Evolutionary conservation across 192 early-diverging fungal genomes (phyloP).

Genomic region (Coemansia sp.): DNA sequence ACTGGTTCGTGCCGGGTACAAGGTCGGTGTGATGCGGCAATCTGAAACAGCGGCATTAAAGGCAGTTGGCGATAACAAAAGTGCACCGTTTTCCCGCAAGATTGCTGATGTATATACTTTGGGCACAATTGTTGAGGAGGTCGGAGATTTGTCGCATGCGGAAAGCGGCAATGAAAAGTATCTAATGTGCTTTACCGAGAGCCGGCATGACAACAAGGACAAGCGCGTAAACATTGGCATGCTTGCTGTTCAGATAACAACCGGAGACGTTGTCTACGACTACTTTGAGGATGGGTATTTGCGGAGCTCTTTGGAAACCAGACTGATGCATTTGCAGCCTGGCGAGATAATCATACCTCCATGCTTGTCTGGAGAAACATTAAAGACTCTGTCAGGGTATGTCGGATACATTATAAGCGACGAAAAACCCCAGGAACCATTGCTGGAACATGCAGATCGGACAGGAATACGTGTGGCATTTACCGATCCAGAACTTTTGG

Average conservation of each 20-base stretch:
- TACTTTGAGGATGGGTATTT: conserved; percentile 30
- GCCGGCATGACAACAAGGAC: conserved; percentile 14
- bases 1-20: conserved; percentile 79
- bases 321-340: conserved; percentile 40
- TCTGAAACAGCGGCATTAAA: conserved; percentile 86
- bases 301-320: conserved; percentile 41
- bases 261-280: conserved; percentile 73
- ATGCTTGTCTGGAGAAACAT: conserved; percentile 16
- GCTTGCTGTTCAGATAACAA: conserved; percentile 84
- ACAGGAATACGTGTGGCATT: conserved; percentile 31
- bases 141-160: conserved; percentile 72
- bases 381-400: conserved; percentile 31
- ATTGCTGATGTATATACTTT: conserved; percentile 80
- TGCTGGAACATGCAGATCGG: conserved; percentile 63
- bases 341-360: conserved; percentile 30
- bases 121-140: conserved; percentile 88
- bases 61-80: conserved; percentile 63
- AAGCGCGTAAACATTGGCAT: conserved; percentile 64
- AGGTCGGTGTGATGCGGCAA: conserved; percentile 84
- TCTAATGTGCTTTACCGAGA: conserved; percentile 84
- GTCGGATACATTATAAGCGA: conserved; percentile 51
- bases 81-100: conserved; percentile 82
- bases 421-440: conserved; percentile 26
- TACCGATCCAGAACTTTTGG: conserved; percentile 8
- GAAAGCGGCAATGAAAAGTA: conserved; percentile 62